These are phyloP conservation scores for Hanseniaspora vineae DNA, from an alignment of 805 yeast genomes.

Conservation along the genomic window DNA sequence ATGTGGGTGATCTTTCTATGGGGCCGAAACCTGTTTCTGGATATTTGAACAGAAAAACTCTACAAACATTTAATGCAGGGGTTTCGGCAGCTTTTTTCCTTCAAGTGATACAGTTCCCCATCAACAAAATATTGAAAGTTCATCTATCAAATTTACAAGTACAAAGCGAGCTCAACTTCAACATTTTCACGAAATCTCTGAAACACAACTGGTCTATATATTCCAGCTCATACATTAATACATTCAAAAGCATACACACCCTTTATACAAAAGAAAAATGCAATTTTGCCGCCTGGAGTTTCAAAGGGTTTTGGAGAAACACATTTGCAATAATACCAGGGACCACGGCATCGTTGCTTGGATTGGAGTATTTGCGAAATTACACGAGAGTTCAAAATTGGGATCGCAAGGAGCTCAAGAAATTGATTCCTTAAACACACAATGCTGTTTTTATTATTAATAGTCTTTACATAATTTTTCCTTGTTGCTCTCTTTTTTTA, in stretches of 20 bases:
- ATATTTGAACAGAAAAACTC: slow-evolving; percentile 28
- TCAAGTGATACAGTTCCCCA: slow-evolving; percentile 72
- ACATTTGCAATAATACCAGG: slow-evolving; percentile 75
- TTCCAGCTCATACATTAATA: slow-evolving; percentile 2
- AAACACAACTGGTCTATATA: background rate
- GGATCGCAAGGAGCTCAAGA: background rate
- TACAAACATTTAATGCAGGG: slow-evolving; percentile 71
- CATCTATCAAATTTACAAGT: slow-evolving; percentile 64
- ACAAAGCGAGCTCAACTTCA: slow-evolving; percentile 34
- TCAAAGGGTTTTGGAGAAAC: slow-evolving; percentile 64
- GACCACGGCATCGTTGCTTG: slow-evolving; percentile 73
- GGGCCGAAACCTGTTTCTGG: too few relatives aligned
- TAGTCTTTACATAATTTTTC: too few relatives aligned
- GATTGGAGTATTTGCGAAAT: slow-evolving; percentile 70
- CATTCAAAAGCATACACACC: slow-evolving; percentile 2
- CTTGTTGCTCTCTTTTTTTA: background rate
- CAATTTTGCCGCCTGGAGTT: slow-evolving; percentile 42
- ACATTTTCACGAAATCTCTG: slow-evolving; percentile 36
- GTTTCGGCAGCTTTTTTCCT: slow-evolving; percentile 72
- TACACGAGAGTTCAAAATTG: slow-evolving; percentile 25
- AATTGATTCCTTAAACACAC: too few relatives aligned
- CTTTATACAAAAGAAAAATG: slow-evolving; percentile 7
- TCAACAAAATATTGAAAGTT: slow-evolving; percentile 64
- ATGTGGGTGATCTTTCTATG: too few relatives aligned
- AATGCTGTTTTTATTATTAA: too few relatives aligned